A percentile compares a stretch with the other conserved stretches of the same genome.
Conservation (phyloP, 345 rosid species). For the Populus simonii region DNA sequence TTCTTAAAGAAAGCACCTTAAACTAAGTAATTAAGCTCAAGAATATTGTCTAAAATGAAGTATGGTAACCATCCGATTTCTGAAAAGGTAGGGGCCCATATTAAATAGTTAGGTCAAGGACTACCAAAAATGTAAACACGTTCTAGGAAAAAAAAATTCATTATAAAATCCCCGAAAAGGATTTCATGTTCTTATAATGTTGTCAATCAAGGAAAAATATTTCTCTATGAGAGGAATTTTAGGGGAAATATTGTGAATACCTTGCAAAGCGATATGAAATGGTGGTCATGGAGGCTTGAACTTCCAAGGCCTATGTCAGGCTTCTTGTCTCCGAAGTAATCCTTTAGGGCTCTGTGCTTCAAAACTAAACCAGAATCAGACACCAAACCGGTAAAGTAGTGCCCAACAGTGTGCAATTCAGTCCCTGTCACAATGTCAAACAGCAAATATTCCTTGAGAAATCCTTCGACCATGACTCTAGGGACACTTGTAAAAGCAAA, state of each 20-base stretch:
- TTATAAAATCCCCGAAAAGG: too few relatives aligned
- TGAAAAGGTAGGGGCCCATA: too few relatives aligned
- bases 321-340: slow-evolving; percentile 46
- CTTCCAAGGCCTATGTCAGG: slow-evolving; percentile 67
- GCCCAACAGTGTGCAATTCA: slow-evolving; percentile 49
- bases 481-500: slow-evolving; percentile 72
- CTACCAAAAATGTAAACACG: too few relatives aligned
- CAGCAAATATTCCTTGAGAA: slow-evolving; percentile 60
- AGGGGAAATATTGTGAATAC: slow-evolving; percentile 20
- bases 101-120: too few relatives aligned
- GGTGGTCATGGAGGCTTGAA: slow-evolving; percentile 55
- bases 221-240: background rate
- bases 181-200: too few relatives aligned
- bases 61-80: too few relatives aligned
- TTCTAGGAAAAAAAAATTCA: too few relatives aligned
- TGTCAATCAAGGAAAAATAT: too few relatives aligned
- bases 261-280: slow-evolving; percentile 74
- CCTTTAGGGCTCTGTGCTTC: slow-evolving; percentile 60
- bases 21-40: too few relatives aligned
- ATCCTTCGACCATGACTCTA: slow-evolving; percentile 73
- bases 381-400: slow-evolving; percentile 63
- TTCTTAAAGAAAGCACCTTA: too few relatives aligned
- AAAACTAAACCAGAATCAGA: slow-evolving; percentile 55
- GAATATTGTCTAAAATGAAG: too few relatives aligned
- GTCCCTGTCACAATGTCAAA: slow-evolving; percentile 70